phyloP scores from a whole-genome alignment of 1,284 basidiomycete genomes.

The Coniophora puteana region DNA sequence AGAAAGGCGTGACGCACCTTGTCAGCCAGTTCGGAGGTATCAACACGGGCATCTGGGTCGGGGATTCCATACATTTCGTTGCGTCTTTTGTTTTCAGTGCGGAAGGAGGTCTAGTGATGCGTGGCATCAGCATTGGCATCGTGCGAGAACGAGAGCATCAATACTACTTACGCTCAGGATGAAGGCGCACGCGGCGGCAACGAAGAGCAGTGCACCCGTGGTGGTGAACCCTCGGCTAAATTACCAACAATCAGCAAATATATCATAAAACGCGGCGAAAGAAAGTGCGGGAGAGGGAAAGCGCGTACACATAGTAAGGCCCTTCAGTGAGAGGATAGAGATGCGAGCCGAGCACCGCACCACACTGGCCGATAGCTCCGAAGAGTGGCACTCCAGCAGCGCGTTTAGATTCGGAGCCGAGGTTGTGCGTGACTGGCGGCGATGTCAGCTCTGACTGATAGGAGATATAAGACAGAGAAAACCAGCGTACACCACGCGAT shows the following conservation, averaged over 20 bases:
- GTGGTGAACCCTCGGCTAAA: slow-evolving; percentile 2
- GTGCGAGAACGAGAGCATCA: not conserved
- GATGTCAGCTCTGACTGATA: not conserved
- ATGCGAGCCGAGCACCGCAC: slow-evolving; percentile 70
- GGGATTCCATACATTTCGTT: slow-evolving; percentile 54
- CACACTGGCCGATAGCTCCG: slow-evolving; percentile 73
- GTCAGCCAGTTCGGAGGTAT: slow-evolving; percentile 66
- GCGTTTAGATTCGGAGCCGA: slow-evolving; percentile 75
- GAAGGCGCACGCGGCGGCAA: slow-evolving; percentile 50
- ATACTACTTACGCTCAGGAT: slow-evolving; percentile 45
- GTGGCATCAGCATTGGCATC: not conserved
- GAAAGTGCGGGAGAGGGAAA: too few relatives aligned
- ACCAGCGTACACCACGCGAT: slow-evolving; percentile 67
- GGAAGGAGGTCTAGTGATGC: slow-evolving; percentile 52
- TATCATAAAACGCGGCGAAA: too few relatives aligned
- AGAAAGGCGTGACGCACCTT: slow-evolving; percentile 47
- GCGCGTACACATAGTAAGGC: slow-evolving; percentile 55
- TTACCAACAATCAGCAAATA: not conserved
- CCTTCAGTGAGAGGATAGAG: slow-evolving; percentile 62
- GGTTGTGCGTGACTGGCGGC: slow-evolving; percentile 59
- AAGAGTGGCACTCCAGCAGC: slow-evolving; percentile 73
- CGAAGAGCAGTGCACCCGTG: slow-evolving; percentile 53
- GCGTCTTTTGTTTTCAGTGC: slow-evolving; percentile 54
- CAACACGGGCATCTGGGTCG: slow-evolving; percentile 45
- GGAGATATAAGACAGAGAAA: slow-evolving; percentile 1